phyloP scores from a whole-genome alignment of 169 alveolate species.

The Pseudocohnilembus persalinus region DNA sequence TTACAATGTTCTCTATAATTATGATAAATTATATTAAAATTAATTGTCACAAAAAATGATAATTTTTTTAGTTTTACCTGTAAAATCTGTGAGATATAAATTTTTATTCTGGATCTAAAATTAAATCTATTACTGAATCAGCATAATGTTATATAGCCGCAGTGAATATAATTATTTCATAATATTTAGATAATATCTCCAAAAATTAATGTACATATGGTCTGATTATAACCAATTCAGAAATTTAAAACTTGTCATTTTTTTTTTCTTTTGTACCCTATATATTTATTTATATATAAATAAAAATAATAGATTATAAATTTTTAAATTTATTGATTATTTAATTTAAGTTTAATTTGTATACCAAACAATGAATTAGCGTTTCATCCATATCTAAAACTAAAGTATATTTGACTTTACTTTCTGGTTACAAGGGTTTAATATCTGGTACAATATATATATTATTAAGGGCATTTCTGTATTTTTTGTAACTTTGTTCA shows the following conservation, averaged over 20 bases:
- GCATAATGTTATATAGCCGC: not conserved
- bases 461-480: not conserved
- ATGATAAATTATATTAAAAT: too few species aligned
- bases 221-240: not conserved
- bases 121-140: not conserved
- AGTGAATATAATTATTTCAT: not conserved
- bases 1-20: not conserved
- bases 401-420: not conserved
- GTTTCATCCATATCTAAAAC: not conserved
- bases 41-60: not conserved
- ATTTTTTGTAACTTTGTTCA: not conserved
- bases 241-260: not conserved
- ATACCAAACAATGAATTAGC: not conserved
- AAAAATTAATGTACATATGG: not conserved
- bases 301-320: too few species aligned
- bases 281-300: too few species aligned
- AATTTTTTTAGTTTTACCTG: not conserved
- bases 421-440: not conserved
- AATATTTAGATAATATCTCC: not conserved
- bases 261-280: not conserved
- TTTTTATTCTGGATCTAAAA: not conserved
- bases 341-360: not conserved
- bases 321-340: too few species aligned
- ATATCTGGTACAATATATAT: not conserved
- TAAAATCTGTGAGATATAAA: not conserved